A percentile compares a stretch with the other conserved stretches of the same genome.
These are phyloP conservation scores for Geum urbanum DNA, from an alignment of 306 rosid species.

Conservation along the genomic window DNA sequence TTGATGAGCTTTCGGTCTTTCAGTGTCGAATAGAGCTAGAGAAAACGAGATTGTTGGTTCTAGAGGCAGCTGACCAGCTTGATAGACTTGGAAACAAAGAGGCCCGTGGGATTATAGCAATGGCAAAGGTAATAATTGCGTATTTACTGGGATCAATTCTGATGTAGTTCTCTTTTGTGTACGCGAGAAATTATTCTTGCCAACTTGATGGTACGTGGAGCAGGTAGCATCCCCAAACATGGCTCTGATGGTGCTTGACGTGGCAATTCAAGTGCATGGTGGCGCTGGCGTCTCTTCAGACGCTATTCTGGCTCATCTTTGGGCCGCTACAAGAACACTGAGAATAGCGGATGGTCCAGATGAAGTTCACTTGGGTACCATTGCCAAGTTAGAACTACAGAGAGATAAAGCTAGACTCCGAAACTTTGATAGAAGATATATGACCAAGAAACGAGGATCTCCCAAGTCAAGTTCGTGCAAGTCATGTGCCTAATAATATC, in stretches of 20 bases:
- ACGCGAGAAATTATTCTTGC: not conserved
- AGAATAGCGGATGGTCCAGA: slow-evolving; percentile 98
- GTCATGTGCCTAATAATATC: not conserved
- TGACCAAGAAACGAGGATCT: not conserved
- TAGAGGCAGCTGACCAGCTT: slow-evolving; percentile 93
- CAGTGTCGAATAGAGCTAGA: slow-evolving; percentile 94
- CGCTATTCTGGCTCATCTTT: slow-evolving; percentile 84
- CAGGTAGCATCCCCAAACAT: slow-evolving; percentile 94
- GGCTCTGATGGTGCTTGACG: slow-evolving; percentile 84
- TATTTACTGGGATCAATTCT: slow-evolving; percentile 4
- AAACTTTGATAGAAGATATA: slow-evolving; percentile 6
- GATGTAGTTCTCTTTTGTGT: slow-evolving; percentile 14
- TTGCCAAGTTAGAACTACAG: slow-evolving; percentile 78
- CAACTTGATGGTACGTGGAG: slow-evolving; percentile 23
- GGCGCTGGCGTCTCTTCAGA: slow-evolving; percentile 84
- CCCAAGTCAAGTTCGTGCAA: not conserved
- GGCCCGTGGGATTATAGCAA: slow-evolving; percentile 86
- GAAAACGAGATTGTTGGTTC: slow-evolving; percentile 72
- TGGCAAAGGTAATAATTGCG: slow-evolving; percentile 73
- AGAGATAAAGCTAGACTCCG: slow-evolving; percentile 80
- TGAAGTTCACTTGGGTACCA: slow-evolving; percentile 93
- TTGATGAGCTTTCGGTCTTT: slow-evolving; percentile 16
- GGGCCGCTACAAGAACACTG: slow-evolving; percentile 85
- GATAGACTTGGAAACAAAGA: slow-evolving; percentile 81
- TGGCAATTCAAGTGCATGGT: slow-evolving; percentile 98